These are phyloP conservation scores for Thuja plicata DNA, from an alignment of 83 land plant genomes.

Conservation along the genomic window DNA sequence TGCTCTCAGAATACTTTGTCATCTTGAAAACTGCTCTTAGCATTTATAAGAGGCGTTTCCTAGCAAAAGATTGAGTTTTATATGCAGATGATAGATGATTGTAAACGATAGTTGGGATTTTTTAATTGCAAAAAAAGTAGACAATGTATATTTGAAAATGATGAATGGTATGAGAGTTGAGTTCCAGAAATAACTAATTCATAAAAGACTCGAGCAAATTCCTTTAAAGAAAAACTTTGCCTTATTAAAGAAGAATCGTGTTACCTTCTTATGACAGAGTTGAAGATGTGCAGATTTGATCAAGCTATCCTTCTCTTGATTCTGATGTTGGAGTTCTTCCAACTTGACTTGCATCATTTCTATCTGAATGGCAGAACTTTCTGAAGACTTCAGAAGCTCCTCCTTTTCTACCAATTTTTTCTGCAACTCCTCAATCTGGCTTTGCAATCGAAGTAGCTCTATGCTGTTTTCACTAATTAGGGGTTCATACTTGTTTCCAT, in stretches of 20 bases:
- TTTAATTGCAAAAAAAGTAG: not conserved
- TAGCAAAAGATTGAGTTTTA: not conserved
- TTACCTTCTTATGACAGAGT: conserved; percentile 13
- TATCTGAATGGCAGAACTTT: not conserved
- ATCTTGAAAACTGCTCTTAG: not conserved
- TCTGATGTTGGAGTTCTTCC: not conserved
- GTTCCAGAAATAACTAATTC: not conserved
- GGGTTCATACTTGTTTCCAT: conserved; percentile 1
- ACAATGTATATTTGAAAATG: not conserved
- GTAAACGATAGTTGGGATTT: not conserved
- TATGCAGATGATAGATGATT: not conserved
- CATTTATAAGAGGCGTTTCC: not conserved
- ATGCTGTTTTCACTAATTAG: not conserved
- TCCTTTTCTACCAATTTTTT: conserved; percentile 7
- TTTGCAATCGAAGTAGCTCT: conserved; percentile 7
- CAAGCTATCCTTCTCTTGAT: not conserved
- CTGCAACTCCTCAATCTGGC: conserved; percentile 5
- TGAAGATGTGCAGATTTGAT: conserved; percentile 9
- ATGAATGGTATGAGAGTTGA: not conserved
- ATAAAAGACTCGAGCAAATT: not conserved
- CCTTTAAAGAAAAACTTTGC: not conserved
- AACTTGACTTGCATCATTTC: conserved; percentile 1
- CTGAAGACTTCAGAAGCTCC: conserved; percentile 5
- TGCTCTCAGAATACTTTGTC: not conserved
- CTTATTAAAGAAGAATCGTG: not conserved